Evolutionary conservation across 176 grass and related monocot species (phyloP).

Genomic region (Juncus effusus): DNA sequence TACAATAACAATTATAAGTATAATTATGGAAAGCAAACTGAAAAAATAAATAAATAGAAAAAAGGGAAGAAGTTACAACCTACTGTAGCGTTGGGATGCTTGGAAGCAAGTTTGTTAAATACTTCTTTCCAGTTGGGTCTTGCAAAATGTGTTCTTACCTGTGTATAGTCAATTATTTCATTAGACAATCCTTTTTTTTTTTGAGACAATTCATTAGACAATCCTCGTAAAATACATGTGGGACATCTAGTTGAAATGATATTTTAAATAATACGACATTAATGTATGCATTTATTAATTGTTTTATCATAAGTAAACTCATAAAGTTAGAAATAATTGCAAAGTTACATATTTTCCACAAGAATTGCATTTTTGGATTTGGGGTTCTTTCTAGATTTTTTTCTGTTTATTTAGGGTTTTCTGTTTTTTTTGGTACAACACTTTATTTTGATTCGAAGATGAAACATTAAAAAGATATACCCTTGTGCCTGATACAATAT

Average conservation of each 20-base stretch:
- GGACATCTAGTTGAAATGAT: too few species aligned
- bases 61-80: slow-evolving; percentile 43
- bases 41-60: background rate
- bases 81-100: slow-evolving; percentile 80
- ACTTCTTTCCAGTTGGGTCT: slow-evolving; percentile 98
- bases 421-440: background rate
- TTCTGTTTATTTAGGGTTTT: too few species aligned
- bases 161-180: slow-evolving; percentile 9
- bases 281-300: too few species aligned
- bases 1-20: background rate
- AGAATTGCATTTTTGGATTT: background rate
- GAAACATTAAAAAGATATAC: slow-evolving; percentile 34
- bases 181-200: background rate
- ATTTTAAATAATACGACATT: background rate
- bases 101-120: slow-evolving; percentile 71
- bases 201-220: too few species aligned
- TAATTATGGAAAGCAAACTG: slow-evolving; percentile 14
- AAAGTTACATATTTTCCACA: background rate
- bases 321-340: background rate
- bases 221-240: too few species aligned
- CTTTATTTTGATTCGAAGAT: background rate
- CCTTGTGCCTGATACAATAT: slow-evolving; percentile 92
- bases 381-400: too few species aligned
- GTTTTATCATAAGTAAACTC: too few species aligned
- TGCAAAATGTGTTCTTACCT: slow-evolving; percentile 98